Evolutionary conservation across 164 flowering plant genomes (phyloP), one percentile per base, ranked within the genome.

Genomic region (Vitis rotundifolia): DNA sequence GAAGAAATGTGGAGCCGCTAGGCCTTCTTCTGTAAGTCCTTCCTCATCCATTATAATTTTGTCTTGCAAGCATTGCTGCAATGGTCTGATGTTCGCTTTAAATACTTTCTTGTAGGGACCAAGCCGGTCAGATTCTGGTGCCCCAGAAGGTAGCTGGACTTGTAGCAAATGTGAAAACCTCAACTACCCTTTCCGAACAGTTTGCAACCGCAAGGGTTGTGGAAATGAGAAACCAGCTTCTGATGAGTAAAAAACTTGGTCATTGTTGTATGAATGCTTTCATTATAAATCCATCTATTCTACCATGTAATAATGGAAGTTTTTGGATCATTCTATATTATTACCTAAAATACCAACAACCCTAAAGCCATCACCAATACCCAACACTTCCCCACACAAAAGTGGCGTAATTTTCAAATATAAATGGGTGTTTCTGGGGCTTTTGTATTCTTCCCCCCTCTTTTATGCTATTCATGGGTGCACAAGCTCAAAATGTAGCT

Each of bases 61-160:
- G 8, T 15, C 16, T 5, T 44, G 8, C 26, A 62, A 47, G 31
- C 13, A 5, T 37, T 44, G 65, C 47, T 63, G 16, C 48, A 44
- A 63, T 44, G 66, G 11, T 48, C 48, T 63, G 19, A 63, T 63
- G 37, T 49, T 64, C 56, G 31, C 37, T 10, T 66, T 16, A 12
- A 49, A 59, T 64, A 58, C 51, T 22, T 74, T 31, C 61, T 73
- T 66, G 68, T 61, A 83, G 86, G 82, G 78, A 47, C 61, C 78
- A 19, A 74, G 61, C 58, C 75, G 72, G 26, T 61, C 78, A 68
- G 73, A 68, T 47, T 58, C 78, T 5, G 71, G 73, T 16, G 68
- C 64, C 18, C 86, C 82, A 52, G 82, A 80, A 73, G 83, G 86
- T 65, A 80, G 86, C 74, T 83, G 86, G 86, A 80, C 81, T 15